phyloP scores from a whole-genome alignment of 495 filamentous ascomycete genomes.

The Penicillium lividum region DNA sequence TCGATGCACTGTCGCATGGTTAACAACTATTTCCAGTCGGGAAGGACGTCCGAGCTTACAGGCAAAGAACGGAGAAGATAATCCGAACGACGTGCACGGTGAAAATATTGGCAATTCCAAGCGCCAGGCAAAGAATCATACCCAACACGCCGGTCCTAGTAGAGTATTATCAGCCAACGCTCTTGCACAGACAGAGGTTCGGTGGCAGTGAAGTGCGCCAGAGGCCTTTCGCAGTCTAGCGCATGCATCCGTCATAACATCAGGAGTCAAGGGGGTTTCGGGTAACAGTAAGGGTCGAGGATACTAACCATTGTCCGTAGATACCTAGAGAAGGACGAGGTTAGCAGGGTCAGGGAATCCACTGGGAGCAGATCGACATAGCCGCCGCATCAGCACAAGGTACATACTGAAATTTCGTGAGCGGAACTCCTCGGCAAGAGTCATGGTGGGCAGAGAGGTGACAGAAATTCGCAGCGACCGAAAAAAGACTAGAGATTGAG shows the following conservation, averaged over 20 bases:
- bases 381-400: constrained; percentile 16
- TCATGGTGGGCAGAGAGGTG: constrained; percentile 40
- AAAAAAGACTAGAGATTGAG: constrained; percentile 13
- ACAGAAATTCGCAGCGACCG: constrained; percentile 8
- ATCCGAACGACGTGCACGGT: constrained; percentile 63
- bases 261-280: constrained; percentile 3
- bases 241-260: background rate
- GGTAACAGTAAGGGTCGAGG: background rate
- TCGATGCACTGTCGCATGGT: constrained; percentile 59
- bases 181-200: background rate
- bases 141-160: constrained; percentile 88
- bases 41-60: constrained; percentile 59
- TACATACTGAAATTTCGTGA: constrained; percentile 96
- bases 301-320: constrained; percentile 96
- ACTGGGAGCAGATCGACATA: constrained; percentile 23
- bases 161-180: constrained; percentile 12
- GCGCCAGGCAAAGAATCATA: constrained; percentile 92
- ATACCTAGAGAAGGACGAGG: constrained; percentile 66
- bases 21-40: constrained; percentile 6
- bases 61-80: constrained; percentile 77
- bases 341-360: constrained; percentile 31
- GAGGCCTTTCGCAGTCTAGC: background rate
- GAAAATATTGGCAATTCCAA: constrained; percentile 93
- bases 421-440: constrained; percentile 72
- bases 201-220: background rate